Evolutionary conservation across 805 yeast species (phyloP), one percentile per base, ranked within the genome.

Genomic region (Saccharomycopsis fodiens): DNA sequence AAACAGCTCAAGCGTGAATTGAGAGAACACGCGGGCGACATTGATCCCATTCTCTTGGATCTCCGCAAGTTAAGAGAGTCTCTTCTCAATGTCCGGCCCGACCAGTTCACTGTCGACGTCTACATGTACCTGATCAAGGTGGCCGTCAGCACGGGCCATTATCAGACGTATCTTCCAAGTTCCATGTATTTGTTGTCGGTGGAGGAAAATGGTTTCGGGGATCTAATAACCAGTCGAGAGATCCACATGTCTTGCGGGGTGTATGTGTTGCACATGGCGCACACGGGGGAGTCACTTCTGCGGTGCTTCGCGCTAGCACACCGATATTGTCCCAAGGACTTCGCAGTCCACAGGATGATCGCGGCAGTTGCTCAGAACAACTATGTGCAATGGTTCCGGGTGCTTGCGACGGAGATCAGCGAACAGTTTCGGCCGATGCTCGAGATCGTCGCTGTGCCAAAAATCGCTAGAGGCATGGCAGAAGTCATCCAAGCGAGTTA

Each of bases 21-120:
- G 21, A 19, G 19, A 5, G 36, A 17, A 12, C 3, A 20, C n/a
- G 25, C 30, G 12, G 21, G 8, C 23, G 35, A 19, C n/a, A 39
- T 50, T 10, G 71, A 66, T 37, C 51, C 59, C 6, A 59, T 64
- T 2, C 52, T 70, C 22, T 58, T 69, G 67, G 57, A 65, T 15
- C 58, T 69, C 31, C 53, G 85, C 34, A 79, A 78, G 49, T 61
- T 79, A 4, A 53, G 86, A 45, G 85, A 79, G 55, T 73, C 82
- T 2, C 55, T 79, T 21, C 55, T 79, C 15, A 60, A 59, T 29
- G 44, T 55, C 3, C 49, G 53, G 13, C 64, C 72, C 0, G 68
- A 65, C 42, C 66, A 64, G 13, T 76, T 78, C 46, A 51, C 72
- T 3, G 65, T 64, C 36, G 55, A 61, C 17, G 82, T 79, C 13